phyloP scores from a whole-genome alignment of 2,329 filamentous ascomycete genomes.

The Talaromyces sp. region DNA sequence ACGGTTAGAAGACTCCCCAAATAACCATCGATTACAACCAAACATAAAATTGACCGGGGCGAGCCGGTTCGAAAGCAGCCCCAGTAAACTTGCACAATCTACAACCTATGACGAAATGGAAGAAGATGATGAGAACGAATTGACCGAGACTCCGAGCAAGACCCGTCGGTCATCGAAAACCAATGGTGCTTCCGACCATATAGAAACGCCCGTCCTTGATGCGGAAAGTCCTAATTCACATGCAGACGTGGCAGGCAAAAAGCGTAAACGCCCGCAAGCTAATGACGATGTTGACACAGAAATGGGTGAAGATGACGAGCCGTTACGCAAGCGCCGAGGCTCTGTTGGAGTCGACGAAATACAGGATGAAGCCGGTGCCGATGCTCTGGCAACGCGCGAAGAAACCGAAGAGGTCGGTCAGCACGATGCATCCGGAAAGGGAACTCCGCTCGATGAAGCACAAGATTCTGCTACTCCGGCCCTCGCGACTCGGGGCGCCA shows the following conservation, averaged over 20 bases:
- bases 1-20: constrained; percentile 83
- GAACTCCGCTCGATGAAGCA: constrained; percentile 31
- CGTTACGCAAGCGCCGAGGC: constrained; percentile 40
- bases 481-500: constrained; percentile 34
- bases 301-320: constrained; percentile 39
- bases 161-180: constrained; percentile 32
- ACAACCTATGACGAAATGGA: constrained; percentile 46
- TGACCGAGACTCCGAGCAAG: constrained; percentile 41
- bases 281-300: constrained; percentile 36
- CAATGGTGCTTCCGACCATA: constrained; percentile 25
- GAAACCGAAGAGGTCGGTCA: constrained; percentile 34
- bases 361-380: constrained; percentile 35
- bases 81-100: constrained; percentile 70
- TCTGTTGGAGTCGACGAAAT: constrained; percentile 36
- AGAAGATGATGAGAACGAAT: constrained; percentile 51
- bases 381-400: constrained; percentile 33
- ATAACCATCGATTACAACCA: constrained; percentile 57
- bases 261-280: constrained; percentile 40
- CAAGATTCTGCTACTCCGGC: constrained; percentile 31
- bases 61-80: constrained; percentile 61
- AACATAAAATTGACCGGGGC: constrained; percentile 60
- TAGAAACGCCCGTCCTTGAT: constrained; percentile 20
- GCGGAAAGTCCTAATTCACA: constrained; percentile 22
- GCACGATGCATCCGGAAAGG: constrained; percentile 27
- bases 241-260: constrained; percentile 35